Evolutionary conservation across 805 yeast genomes (phyloP).

Genomic region (Kazachstania viticola): DNA sequence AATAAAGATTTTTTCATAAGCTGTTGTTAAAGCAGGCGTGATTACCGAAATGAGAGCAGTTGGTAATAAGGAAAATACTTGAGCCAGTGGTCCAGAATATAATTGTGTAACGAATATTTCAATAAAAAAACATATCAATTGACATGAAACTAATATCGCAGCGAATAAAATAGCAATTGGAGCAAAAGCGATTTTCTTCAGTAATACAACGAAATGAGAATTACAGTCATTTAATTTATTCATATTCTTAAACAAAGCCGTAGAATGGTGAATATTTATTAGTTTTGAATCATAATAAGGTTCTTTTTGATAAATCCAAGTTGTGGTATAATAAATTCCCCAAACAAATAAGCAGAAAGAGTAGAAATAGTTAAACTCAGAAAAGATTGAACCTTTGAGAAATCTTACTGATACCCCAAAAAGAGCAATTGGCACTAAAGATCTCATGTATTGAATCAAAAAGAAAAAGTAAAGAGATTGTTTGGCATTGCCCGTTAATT

Average conservation of each 20-base stretch:
- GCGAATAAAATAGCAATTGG: constrained; percentile 57
- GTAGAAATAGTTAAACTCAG: constrained; percentile 42
- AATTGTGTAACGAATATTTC: constrained; percentile 83
- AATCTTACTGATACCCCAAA: constrained; percentile 34
- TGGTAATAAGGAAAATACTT: constrained; percentile 56
- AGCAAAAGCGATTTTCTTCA: constrained; percentile 52
- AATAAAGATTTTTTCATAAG: constrained; percentile 44
- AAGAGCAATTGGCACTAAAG: constrained; percentile 50
- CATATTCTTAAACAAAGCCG: background rate
- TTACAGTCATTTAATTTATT: background rate
- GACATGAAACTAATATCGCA: constrained; percentile 45
- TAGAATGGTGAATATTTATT: constrained; percentile 21
- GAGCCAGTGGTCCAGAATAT: constrained; percentile 70
- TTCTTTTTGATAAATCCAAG: constrained; percentile 41
- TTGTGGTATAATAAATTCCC: constrained; percentile 48
- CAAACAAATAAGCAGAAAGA: constrained; percentile 46
- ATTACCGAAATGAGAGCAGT: constrained; percentile 55
- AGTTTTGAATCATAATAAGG: constrained; percentile 21
- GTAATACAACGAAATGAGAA: constrained; percentile 14
- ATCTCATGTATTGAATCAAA: constrained; percentile 44
- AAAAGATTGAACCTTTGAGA: constrained; percentile 2
- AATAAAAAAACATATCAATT: constrained; percentile 54
- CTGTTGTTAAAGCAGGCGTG: constrained; percentile 54
- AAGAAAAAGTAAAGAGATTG: constrained; percentile 67
- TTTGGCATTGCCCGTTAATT: constrained; percentile 20